Percentiles rank a stretch among this genome's conserved stretches.
Conservation (phyloP, 139 green algal species). For the Spirogloea muscicola region DNA sequence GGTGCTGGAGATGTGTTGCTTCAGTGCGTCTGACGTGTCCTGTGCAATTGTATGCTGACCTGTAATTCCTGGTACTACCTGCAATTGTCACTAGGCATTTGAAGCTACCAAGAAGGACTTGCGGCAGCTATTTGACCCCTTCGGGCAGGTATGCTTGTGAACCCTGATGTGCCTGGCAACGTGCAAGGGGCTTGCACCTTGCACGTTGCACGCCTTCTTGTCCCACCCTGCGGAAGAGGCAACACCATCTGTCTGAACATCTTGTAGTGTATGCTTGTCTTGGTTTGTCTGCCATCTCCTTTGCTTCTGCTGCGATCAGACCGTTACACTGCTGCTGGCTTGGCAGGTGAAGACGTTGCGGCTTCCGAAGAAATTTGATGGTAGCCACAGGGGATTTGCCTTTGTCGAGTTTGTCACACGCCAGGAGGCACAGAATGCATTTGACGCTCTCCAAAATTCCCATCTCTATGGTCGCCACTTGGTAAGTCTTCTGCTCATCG, state of each 20-base stretch:
- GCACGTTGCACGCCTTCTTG: no score
- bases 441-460: slow-evolving; percentile 62
- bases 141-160: slow-evolving; percentile 65
- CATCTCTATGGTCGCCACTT: slow-evolving; percentile 94
- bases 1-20: no score
- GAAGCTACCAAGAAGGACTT: slow-evolving; percentile 92
- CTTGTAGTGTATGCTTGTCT: not conserved
- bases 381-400: slow-evolving; percentile 69
- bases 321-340: not conserved
- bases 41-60: no score
- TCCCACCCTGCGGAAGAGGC: no score
- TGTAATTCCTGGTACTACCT: no score
- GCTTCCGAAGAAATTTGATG: slow-evolving; percentile 97
- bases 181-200: no score
- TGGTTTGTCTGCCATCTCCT: no score
- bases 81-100: no score
- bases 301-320: not conserved
- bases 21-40: no score
- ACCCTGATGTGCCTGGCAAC: no score
- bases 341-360: slow-evolving; percentile 80
- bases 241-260: not conserved
- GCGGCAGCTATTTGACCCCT: slow-evolving; percentile 80
- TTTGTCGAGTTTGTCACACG: slow-evolving; percentile 59
- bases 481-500: no score
- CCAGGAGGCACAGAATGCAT: slow-evolving; percentile 58